phyloP scores from a whole-genome alignment of 2,329 filamentous ascomycete genomes.

The Exophiala spinifera region DNA sequence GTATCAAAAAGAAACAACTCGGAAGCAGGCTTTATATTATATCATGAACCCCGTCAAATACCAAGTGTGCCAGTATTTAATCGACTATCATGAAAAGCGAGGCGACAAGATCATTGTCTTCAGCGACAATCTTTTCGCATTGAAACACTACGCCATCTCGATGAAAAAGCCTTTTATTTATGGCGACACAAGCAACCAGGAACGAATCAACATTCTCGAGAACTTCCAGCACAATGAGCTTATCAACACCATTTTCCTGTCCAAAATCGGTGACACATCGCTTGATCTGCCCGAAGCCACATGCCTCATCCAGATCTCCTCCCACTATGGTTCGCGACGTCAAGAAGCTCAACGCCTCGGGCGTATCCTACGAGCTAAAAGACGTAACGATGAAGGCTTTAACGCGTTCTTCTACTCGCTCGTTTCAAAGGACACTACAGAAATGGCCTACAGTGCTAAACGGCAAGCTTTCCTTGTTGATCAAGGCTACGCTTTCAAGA shows the following conservation, averaged over 20 bases:
- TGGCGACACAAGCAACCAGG: conserved; percentile 78
- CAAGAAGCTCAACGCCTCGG: conserved; percentile 94
- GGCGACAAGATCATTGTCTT: conserved; percentile 97
- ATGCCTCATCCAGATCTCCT: conserved; percentile 94
- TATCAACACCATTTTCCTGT: conserved; percentile 90
- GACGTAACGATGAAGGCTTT: conserved; percentile 95
- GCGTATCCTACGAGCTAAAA: conserved; percentile 89
- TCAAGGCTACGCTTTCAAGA: conserved; percentile 97
- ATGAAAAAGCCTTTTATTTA: conserved; percentile 87
- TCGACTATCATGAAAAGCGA: conserved; percentile 91
- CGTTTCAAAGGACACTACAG: conserved; percentile 93
- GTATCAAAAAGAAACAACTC: conserved; percentile 70
- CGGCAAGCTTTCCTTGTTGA: conserved; percentile 95
- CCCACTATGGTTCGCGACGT: conserved; percentile 92
- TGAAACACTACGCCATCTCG: conserved; percentile 80
- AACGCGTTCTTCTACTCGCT: conserved; percentile 99
- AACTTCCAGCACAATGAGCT: conserved; percentile 92
- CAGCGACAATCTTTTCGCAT: conserved; percentile 92
- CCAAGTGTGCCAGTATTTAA: conserved; percentile 95
- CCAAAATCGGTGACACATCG: conserved; percentile 98
- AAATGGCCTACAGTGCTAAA: conserved; percentile 98
- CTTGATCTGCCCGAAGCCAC: conserved; percentile 94
- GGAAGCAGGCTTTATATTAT: conserved; percentile 70
- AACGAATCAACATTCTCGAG: conserved; percentile 81
- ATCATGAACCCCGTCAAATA: conserved; percentile 99